Conservation (phyloP, 2,329 filamentous ascomycete genomes). For the Bipolaris sorokiniana region DNA sequence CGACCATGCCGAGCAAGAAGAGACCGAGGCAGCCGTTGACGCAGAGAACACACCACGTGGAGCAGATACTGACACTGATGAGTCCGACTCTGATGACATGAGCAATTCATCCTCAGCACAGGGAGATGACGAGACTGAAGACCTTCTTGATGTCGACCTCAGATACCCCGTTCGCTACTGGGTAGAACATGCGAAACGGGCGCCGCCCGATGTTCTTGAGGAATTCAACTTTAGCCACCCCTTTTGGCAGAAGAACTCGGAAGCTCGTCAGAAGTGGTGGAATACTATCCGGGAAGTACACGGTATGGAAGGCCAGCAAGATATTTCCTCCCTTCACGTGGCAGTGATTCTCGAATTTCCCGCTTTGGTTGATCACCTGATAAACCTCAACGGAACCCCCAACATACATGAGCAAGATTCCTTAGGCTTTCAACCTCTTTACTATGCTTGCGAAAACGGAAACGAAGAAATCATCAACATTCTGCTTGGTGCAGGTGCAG, state of each 20-base stretch:
- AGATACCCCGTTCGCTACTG: slow-evolving; percentile 32
- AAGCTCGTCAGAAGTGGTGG: slow-evolving; percentile 28
- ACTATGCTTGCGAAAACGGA: slow-evolving; percentile 26
- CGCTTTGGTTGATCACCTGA: slow-evolving; percentile 25
- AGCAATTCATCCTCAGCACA: not conserved
- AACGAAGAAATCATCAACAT: slow-evolving; percentile 25
- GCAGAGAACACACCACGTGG: not conserved
- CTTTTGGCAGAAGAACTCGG: slow-evolving; percentile 26
- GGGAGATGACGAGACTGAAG: slow-evolving; percentile 1
- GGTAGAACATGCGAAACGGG: slow-evolving; percentile 31
- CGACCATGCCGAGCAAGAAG: not conserved
- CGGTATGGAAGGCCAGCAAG: slow-evolving; percentile 11
- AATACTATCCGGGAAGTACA: slow-evolving; percentile 20
- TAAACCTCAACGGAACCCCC: slow-evolving; percentile 15
- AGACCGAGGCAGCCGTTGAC: not conserved
- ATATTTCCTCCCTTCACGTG: slow-evolving; percentile 27
- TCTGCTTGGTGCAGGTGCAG: slow-evolving; percentile 23
- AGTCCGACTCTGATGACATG: not conserved
- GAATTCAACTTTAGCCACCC: slow-evolving; percentile 24
- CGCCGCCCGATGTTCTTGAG: slow-evolving; percentile 27
- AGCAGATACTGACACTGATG: not conserved
- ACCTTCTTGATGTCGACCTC: slow-evolving; percentile 12
- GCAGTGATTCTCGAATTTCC: slow-evolving; percentile 25
- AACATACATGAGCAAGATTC: slow-evolving; percentile 28
- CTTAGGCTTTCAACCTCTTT: slow-evolving; percentile 27